Base-by-base conservation (phyloP, 1,139 yeast species). In the Williopsis jadinii region DNA sequence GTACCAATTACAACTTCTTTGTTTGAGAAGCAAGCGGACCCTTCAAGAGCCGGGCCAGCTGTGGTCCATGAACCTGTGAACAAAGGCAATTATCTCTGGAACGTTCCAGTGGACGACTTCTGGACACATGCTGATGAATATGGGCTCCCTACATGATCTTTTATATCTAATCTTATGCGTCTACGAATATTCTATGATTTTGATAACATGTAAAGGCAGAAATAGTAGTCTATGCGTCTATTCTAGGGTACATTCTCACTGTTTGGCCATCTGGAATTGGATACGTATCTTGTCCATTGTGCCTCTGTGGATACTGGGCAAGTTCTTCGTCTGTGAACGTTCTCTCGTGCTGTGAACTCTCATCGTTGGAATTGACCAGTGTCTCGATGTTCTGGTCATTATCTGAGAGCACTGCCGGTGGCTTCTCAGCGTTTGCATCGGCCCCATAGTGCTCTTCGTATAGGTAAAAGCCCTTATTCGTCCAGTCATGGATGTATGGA, bases 121-220 rank as follows among this genome's bases (percentile, higher is more conserved):
- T 70, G 74, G 73, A 60, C 60, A 8, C 63, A 63, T 36, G 62
- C 61, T 14, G 70, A 65, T 42, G 72, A 69, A 46, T 66, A 67
- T 45, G 73, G 71, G 8, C 69, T 69, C 44, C 47, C 67, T 30
- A 65, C 71, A 3, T 67, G 36, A 40, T 36, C 14, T n/a, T 28
- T 28, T 10, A n/a, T 30, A 11, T 14, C 19, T 8, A 13, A 14
- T 11, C 19, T 30, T n/a, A 35, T 35, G 33, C 9, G 12, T 30
- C 11, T 35, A 33, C 28, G 35, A 30, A 12, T 33, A 33, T 11
- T 32, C 6, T 32, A 14, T 32, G 24, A 19, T 19, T 19, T 19
- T 19, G 24, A 19, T 19, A 19, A 19, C 4, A 19, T 19, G 24
- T 6, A 19, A 19, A 19, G 24, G 6, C 4, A 19, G 24, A 19